phyloP scores from a whole-genome alignment of 192 early-diverging fungal species.

The Glomus cerebriforme region DNA sequence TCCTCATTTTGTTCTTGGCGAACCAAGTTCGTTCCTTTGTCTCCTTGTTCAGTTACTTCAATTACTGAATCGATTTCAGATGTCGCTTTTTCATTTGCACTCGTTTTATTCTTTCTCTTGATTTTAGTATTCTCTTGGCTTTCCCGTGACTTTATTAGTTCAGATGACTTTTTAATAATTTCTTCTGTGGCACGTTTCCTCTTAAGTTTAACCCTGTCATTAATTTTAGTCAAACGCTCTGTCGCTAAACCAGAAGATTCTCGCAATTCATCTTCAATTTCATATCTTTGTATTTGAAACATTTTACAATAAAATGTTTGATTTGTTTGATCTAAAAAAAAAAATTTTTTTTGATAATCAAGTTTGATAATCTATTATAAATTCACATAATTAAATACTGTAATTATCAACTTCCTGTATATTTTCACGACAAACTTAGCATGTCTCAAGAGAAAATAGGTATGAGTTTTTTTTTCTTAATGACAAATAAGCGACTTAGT shows the following conservation, averaged over 20 bases:
- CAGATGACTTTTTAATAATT: neutral
- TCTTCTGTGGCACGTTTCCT: neutral
- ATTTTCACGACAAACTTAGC: neutral
- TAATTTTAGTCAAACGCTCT: constrained; percentile 15
- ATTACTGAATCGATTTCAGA: neutral
- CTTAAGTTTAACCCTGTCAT: constrained; percentile 6
- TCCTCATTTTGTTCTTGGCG: neutral
- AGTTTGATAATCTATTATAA: neutral
- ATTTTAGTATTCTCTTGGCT: neutral
- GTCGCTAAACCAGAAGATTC: neutral
- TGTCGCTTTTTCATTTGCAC: neutral
- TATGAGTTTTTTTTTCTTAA: constrained; percentile 3
- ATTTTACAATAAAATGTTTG: neutral
- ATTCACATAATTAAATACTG: too few relatives aligned
- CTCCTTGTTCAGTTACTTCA: neutral
- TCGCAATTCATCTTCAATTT: neutral
- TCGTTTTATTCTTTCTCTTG: neutral
- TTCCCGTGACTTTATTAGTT: neutral
- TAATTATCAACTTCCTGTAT: too few relatives aligned
- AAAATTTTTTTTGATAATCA: constrained; percentile 3
- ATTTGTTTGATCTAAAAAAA: neutral
- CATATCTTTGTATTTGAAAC: constrained; percentile 27
- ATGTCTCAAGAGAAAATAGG: constrained; percentile 12
- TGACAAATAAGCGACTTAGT: neutral
- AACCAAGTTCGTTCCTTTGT: neutral